Base-by-base conservation (phyloP, 23 red algal genomes). In the Chondrus crispus region DNA sequence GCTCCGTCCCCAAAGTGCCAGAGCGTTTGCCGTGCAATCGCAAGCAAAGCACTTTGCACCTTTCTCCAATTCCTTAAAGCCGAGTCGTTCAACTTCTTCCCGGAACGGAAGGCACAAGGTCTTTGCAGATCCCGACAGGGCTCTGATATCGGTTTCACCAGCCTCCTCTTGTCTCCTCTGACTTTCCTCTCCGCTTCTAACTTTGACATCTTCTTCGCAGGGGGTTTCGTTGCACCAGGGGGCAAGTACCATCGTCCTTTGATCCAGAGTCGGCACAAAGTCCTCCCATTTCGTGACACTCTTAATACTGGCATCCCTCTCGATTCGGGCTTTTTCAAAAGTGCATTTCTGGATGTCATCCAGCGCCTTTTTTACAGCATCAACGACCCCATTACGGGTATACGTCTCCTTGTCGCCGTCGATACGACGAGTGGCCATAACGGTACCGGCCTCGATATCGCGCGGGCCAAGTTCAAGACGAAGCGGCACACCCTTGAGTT, bases 201-300 rank as follows among this genome's bases (percentile, higher is more conserved):
- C 71, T 88, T 96, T 95, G 13, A 96, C 97, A 30, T 94, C 80
- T 68, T 99, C 97, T 70, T 99, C 97, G 83, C 97, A 99, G 16
- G 40, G 43, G n/a, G 63, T 88, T 38, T 20, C 43, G 54, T 79
- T 80, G 72, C 97, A 99, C 97, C 97, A 99, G 12, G 94, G 97
- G 37, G 92, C 85, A 32, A 99, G 91, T 16, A 93, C 89, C 87
- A 99, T 88, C 46, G 76, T 52, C 46, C 86, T 51, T 20, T 81
- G 53, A 44, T 96, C 92, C 2, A 99, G 60, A 19, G 83, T 50
- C 16, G 78, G 75, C 87, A 96, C 89, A 76, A 99, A 99, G 3
- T 93, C 88, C 39, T 69, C 79, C 97, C 97, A 99, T 58, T 84
- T 53, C 42, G 38, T 24, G 5, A 92, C 77, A 33, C 46, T 50